Evolutionary conservation across 495 filamentous ascomycete species (phyloP).

Genomic region (Echria macrotheca): DNA sequence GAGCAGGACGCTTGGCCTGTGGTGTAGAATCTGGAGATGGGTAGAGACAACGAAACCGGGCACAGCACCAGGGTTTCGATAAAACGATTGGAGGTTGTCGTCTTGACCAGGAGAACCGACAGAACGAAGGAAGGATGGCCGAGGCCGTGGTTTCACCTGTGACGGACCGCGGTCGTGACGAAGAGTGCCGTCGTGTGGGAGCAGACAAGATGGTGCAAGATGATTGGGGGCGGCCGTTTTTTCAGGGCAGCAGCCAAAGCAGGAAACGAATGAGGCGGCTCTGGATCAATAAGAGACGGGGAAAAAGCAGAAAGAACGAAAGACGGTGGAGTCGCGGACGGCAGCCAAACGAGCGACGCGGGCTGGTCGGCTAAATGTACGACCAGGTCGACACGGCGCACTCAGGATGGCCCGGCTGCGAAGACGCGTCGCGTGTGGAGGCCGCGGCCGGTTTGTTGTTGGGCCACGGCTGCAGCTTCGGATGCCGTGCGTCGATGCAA

Average conservation of each 20-base stretch:
- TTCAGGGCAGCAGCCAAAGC: too few species aligned
- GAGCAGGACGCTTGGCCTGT: constrained; percentile 4
- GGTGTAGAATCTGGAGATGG: background rate
- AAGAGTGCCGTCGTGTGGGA: too few species aligned
- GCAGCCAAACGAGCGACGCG: background rate
- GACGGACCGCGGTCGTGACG: background rate
- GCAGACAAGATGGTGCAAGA: too few species aligned
- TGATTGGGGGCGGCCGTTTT: too few species aligned
- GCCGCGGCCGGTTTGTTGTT: constrained; percentile 7
- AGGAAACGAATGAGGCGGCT: constrained; percentile 6
- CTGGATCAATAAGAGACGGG: constrained; percentile 8
- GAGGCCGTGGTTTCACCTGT: constrained; percentile 13
- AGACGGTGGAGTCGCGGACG: constrained; percentile 1
- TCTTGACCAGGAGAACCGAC: background rate
- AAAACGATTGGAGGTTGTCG: constrained; percentile 1
- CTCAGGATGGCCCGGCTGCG: background rate
- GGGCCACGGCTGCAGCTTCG: constrained; percentile 1
- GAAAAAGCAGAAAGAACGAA: constrained; percentile 1
- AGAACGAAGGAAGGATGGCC: constrained; percentile 17
- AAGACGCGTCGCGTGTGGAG: constrained; percentile 12
- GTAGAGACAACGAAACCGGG: background rate
- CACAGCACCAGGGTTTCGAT: background rate
- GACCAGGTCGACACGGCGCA: background rate
- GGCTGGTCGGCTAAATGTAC: constrained; percentile 11
- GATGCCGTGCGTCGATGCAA: constrained; percentile 5